Percentiles rank a stretch among this genome's conserved stretches.
These are phyloP conservation scores for Aspergillus unguis DNA, from an alignment of 2,329 filamentous ascomycete species.

Conservation along the genomic window DNA sequence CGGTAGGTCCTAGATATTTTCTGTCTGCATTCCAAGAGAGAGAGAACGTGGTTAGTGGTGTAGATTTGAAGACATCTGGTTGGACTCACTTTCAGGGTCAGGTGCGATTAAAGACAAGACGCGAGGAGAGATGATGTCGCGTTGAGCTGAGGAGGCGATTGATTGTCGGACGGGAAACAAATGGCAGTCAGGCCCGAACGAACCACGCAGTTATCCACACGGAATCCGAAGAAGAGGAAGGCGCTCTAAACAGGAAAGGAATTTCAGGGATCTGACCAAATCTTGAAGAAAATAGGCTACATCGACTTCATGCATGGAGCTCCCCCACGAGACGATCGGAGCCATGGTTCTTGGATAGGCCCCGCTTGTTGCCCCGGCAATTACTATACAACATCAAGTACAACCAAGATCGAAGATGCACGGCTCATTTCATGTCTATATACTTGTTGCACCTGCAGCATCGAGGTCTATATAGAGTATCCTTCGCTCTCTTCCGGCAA, in stretches of 20 bases:
- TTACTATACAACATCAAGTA: background rate
- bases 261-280: background rate
- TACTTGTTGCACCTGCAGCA: background rate
- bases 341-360: slow-evolving; percentile 11
- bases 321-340: slow-evolving; percentile 12
- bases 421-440: background rate
- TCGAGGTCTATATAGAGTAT: slow-evolving; percentile 33
- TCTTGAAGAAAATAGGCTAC: background rate
- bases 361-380: slow-evolving; percentile 16
- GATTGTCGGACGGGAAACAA: background rate
- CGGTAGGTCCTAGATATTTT: background rate
- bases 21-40: slow-evolving; percentile 9
- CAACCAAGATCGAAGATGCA: background rate
- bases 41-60: slow-evolving; percentile 3
- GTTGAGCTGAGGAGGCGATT: slow-evolving; percentile 3
- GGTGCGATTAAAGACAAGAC: background rate
- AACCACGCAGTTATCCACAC: background rate
- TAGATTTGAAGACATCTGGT: background rate
- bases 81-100: slow-evolving; percentile 1
- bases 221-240: slow-evolving; percentile 1
- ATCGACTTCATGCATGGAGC: slow-evolving; percentile 5
- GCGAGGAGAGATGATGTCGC: background rate
- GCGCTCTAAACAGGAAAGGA: background rate
- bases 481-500: slow-evolving; percentile 40
- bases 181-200: background rate